Base-by-base conservation (phyloP, 1,284 basidiomycete genomes). In the Peniophora sp. region DNA sequence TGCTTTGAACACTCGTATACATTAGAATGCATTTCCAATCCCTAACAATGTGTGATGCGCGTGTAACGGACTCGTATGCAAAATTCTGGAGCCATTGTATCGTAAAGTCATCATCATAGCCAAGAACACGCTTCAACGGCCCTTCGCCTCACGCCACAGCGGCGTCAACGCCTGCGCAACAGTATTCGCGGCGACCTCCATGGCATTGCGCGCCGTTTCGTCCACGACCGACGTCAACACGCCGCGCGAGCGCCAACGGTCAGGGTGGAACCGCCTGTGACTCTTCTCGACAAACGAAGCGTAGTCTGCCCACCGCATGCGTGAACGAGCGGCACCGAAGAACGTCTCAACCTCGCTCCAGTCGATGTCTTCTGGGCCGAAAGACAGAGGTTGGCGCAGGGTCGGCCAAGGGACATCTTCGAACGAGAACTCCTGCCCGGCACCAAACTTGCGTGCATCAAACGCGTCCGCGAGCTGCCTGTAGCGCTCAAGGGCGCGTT, bases 361-460 rank as follows among this genome's bases (percentile, higher is more conserved):
- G 52, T 81, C 79, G 47, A 88, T 70, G 56, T 87, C 81, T 58
- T 83, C 78, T 1, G 83, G 65, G 5, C 71, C 69, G 51, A 81
- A 75, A 24, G 63, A 59, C 15, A 66, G 61, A 0, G 82, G 82
- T 20, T 73, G 63, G 42, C 70, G 67, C 37, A 89, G 62, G 17
- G 83, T 75, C 2, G 86, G 86, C 87, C 86, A 89, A 0, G 86
- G 86, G 32, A 89, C 70, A 35, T 71, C 73, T 43, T 79, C 74
- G 55, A 82, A 80, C 1, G 71, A 65, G 11, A 87, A 62, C n/a
- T 5, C 5, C 3, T 78, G 78, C 15, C 72, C 66, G 20, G 71
- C 68, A 2, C 73, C 67, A 66, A 82, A 87, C 55, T 75, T 80
- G 2, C 75, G 68, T 6, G 63, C 58, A 60, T 87, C 85, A 60